phyloP scores from a whole-genome alignment of 176 grass and related monocot genomes.

The Aegilops sharonensis region DNA sequence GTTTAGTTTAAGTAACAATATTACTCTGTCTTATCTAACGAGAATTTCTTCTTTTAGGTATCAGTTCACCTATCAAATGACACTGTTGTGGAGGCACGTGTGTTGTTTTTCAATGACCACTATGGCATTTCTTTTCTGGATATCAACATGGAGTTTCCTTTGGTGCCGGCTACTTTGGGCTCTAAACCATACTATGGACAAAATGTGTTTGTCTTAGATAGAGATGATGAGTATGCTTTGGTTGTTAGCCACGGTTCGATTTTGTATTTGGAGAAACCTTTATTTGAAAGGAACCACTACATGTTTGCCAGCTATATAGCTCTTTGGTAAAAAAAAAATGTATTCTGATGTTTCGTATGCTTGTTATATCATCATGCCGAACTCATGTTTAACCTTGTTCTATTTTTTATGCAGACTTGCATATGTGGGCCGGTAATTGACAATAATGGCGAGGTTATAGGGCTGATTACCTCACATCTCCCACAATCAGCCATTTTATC shows the following conservation, averaged over 20 bases:
- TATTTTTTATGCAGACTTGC: background rate
- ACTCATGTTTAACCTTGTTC: too few species aligned
- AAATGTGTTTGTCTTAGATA: background rate
- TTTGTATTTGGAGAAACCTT: background rate
- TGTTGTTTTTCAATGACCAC: background rate
- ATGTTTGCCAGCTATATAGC: background rate
- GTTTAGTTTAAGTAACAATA: background rate
- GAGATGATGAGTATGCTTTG: background rate
- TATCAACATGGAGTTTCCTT: background rate
- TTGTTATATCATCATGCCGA: background rate
- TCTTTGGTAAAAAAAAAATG: background rate
- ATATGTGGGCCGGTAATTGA: background rate
- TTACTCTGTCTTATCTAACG: background rate
- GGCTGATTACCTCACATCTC: background rate
- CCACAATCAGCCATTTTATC: slow-evolving; percentile 2
- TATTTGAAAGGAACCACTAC: background rate
- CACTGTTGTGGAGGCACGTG: background rate
- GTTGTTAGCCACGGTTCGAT: background rate
- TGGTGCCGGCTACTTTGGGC: background rate
- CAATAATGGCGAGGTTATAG: background rate
- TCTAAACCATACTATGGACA: slow-evolving; percentile 12
- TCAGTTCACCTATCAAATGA: background rate
- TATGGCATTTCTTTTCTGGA: background rate
- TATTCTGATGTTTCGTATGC: background rate
- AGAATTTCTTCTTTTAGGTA: background rate